These are phyloP conservation scores for Suhomyces kilbournensis DNA, from an alignment of 805 yeast genomes.

Conservation along the genomic window DNA sequence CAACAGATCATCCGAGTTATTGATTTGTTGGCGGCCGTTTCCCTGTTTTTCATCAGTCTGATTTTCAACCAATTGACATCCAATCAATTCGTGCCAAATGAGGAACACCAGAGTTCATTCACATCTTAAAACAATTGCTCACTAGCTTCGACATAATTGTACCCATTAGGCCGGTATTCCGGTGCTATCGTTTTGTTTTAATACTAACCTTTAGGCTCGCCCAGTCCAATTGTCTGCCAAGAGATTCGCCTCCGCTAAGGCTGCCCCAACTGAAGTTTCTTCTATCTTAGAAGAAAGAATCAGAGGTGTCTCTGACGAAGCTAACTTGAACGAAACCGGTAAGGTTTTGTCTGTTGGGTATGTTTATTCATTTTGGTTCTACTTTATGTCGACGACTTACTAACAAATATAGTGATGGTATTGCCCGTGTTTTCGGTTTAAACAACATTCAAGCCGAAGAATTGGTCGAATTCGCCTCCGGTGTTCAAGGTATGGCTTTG, in stretches of 20 bases:
- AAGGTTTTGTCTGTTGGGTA: constrained; percentile 89
- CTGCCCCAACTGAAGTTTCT: constrained; percentile 99
- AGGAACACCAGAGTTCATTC: neutral
- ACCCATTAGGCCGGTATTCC: neutral
- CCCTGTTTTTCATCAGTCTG: neutral
- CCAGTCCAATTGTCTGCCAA: constrained; percentile 62
- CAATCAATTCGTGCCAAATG: neutral
- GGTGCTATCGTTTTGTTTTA: neutral
- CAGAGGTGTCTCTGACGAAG: constrained; percentile 98
- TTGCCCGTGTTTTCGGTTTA: constrained; percentile 99
- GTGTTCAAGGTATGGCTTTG: constrained; percentile 99
- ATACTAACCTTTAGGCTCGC: constrained; percentile 59
- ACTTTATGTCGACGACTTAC: constrained; percentile 21
- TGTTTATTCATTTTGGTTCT: constrained; percentile 1
- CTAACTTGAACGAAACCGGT: constrained; percentile 98
- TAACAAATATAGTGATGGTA: constrained; percentile 85
- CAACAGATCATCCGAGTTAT: neutral
- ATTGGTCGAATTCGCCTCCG: constrained; percentile 97
- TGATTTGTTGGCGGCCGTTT: neutral
- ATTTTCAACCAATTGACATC: neutral
- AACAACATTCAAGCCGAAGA: constrained; percentile 99
- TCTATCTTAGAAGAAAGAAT: constrained; percentile 98
- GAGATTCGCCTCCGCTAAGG: constrained; percentile 93
- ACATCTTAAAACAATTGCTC: neutral
- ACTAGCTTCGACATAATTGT: neutral